Evolutionary conservation across 108 stramenopile genomes (phyloP), one percentile per base, ranked within the genome.

Genomic region (Cylindrotheca closterium): DNA sequence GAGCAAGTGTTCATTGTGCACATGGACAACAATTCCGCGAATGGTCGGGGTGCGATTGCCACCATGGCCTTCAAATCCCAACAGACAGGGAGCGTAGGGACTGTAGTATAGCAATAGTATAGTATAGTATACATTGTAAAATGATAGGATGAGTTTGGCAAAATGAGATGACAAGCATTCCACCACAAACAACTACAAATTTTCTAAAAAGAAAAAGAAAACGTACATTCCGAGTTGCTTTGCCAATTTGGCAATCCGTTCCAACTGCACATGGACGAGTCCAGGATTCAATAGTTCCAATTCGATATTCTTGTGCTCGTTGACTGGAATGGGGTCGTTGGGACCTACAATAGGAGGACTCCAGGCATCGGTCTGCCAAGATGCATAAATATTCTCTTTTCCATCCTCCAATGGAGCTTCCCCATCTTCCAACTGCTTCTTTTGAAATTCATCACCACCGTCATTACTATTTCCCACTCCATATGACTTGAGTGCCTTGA

Each of bases 341-440:
- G 89, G 88, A 30, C 83, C 87, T 0, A 95, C 79, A 28, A 55
- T 60, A 21, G 68, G 58, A 8, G 88, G 91, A 8, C 57, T 54
- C 89, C 90, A 95, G 4, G 66, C 61, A 8, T 70, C 75, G 2
- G 94, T 95, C 58, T 95, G 94, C 94, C 94, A 95, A 7, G 75
- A 70, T 0, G 83, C 91, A 62, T 87, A 95, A 10, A 95, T 52
- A 45, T 61, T 34, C n/a, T 73, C 64, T 73, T 82, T 82, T 1
- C 63, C 79, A 30, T 76, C 77, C 42, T 75, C 83, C 19, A 73
- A 55, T 0, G 63, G 52, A 32, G 55, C 21, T 46, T 75, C 62
- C 1, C 68, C 79, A 8, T 56, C 55, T 52, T 71, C 70, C 5
- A 86, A 50, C 4, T 70, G 54, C 26, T 60, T 66, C 15, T 65